Percentiles rank a stretch among this genome's conserved stretches.
phyloP scores from a whole-genome alignment of 116 monocot species.

The Cymodocea nodosa region DNA sequence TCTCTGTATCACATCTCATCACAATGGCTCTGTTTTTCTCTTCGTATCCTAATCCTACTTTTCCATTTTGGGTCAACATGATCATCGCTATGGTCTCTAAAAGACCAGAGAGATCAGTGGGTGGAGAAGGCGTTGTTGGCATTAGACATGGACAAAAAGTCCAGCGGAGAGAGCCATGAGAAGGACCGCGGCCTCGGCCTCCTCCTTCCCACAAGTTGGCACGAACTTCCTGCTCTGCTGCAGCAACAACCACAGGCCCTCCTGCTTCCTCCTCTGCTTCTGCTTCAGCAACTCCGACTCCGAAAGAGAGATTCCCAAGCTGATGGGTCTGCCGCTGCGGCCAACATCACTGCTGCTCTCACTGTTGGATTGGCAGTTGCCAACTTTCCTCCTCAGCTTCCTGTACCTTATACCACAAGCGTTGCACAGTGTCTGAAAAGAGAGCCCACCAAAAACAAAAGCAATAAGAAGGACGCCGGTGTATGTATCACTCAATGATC shows the following conservation, averaged over 20 bases:
- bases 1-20: no score
- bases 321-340: neutral
- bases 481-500: no score
- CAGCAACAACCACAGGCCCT: slow-evolving; percentile 14
- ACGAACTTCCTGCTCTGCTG: slow-evolving; percentile 18
- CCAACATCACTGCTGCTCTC: neutral
- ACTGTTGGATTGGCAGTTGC: neutral
- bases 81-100: no score
- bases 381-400: slow-evolving; percentile 11
- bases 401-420: slow-evolving; percentile 39
- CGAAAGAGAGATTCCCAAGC: neutral
- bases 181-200: slow-evolving; percentile 29
- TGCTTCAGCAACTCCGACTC: slow-evolving; percentile 7
- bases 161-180: slow-evolving; percentile 31
- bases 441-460: neutral
- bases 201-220: slow-evolving; percentile 11
- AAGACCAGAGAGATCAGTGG: no score
- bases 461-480: neutral
- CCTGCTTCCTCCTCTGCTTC: slow-evolving; percentile 22
- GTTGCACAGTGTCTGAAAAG: slow-evolving; percentile 35
- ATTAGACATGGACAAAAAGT: slow-evolving; percentile 10
- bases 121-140: no score
- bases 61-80: no score
- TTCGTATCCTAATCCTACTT: no score
- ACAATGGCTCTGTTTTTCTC: no score